Percentiles rank a stretch among this genome's conserved stretches.
These are phyloP conservation scores for Orbilia javanica DNA, from an alignment of 2,329 filamentous ascomycete genomes.

Conservation along the genomic window DNA sequence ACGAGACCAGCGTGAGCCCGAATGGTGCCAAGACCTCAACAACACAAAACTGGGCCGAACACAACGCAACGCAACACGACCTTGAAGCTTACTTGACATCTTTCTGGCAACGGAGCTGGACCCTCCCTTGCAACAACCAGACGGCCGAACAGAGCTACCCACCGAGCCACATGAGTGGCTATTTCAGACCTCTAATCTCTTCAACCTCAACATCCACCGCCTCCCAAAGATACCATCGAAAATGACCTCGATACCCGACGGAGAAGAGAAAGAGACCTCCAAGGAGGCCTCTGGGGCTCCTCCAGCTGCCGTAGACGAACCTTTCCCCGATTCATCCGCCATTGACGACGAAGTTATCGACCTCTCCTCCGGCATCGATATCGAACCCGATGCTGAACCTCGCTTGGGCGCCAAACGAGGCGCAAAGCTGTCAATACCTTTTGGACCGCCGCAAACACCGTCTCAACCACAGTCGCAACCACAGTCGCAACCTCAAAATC, in stretches of 20 bases:
- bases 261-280: slow-evolving; percentile 42
- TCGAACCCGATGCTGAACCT: slow-evolving; percentile 46
- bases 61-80: neutral
- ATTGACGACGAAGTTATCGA: slow-evolving; percentile 55
- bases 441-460: slow-evolving; percentile 35
- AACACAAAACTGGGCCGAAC: neutral
- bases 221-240: slow-evolving; percentile 20
- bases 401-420: slow-evolving; percentile 53
- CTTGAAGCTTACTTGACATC: neutral
- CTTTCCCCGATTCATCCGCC: slow-evolving; percentile 47
- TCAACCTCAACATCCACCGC: slow-evolving; percentile 42
- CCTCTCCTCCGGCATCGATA: slow-evolving; percentile 39
- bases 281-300: slow-evolving; percentile 17
- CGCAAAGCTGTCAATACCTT: slow-evolving; percentile 57
- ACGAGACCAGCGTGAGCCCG: no score
- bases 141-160: neutral
- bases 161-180: slow-evolving; percentile 14
- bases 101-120: neutral
- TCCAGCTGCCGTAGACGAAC: slow-evolving; percentile 34
- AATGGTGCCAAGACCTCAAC: no score
- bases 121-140: no score
- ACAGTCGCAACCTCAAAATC: slow-evolving; percentile 36
- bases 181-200: slow-evolving; percentile 21
- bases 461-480: slow-evolving; percentile 21
- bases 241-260: slow-evolving; percentile 54